Conservation (phyloP, 306 rosid species). For the Cyamopsis tetragonoloba region DNA sequence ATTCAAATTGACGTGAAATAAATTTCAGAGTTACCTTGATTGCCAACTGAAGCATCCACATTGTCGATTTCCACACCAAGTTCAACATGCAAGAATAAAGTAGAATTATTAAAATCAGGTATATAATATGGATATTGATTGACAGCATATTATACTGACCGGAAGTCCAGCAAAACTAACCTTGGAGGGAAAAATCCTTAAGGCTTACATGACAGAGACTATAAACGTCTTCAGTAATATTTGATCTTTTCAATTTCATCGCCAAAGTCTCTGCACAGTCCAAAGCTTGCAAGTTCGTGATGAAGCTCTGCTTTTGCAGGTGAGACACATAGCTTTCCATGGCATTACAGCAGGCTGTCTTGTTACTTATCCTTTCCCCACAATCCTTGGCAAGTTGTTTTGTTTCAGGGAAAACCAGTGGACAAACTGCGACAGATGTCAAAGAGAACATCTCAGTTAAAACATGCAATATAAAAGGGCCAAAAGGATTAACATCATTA, state of each 20-base stretch:
- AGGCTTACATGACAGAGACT: slow-evolving; percentile 84
- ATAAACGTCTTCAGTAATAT: slow-evolving; percentile 62
- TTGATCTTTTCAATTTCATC: slow-evolving; percentile 57
- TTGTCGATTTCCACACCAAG: slow-evolving; percentile 35
- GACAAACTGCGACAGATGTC: slow-evolving; percentile 59
- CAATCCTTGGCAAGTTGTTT: slow-evolving; percentile 62
- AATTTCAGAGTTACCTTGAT: slow-evolving; percentile 59
- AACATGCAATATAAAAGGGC: not conserved
- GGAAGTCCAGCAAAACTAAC: slow-evolving; percentile 34
- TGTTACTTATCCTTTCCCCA: slow-evolving; percentile 60
- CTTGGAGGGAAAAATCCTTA: slow-evolving; percentile 95
- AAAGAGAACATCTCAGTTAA: slow-evolving; percentile 15
- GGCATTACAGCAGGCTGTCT: slow-evolving; percentile 68
- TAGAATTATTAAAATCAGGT: slow-evolving; percentile 37
- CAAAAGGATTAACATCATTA: slow-evolving; percentile 21
- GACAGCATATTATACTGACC: not conserved
- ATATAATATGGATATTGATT: not conserved
- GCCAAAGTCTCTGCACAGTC: slow-evolving; percentile 88
- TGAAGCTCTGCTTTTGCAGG: slow-evolving; percentile 92
- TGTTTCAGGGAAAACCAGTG: slow-evolving; percentile 71
- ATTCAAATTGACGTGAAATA: not conserved
- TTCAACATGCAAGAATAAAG: slow-evolving; percentile 20
- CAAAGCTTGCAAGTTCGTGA: slow-evolving; percentile 94
- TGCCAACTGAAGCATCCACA: slow-evolving; percentile 64
- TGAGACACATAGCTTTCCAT: slow-evolving; percentile 87